These are phyloP conservation scores for Trametes cingulata DNA, from an alignment of 768 basidiomycete species.

Conservation along the genomic window DNA sequence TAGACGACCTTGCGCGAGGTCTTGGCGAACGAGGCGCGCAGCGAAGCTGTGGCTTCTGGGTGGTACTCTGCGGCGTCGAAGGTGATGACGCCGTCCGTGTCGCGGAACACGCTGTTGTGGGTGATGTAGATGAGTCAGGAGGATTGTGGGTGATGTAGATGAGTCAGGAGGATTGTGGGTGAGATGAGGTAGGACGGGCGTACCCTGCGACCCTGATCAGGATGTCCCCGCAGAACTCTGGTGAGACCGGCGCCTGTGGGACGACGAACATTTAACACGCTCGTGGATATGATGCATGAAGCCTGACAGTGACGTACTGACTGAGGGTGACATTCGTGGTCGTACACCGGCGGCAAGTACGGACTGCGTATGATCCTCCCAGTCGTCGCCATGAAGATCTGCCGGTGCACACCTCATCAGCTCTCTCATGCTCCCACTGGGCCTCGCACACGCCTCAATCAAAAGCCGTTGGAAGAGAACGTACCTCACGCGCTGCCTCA, in stretches of 20 bases:
- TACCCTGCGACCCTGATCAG: not conserved
- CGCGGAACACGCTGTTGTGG: not conserved
- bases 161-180: not conserved
- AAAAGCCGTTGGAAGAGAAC: not conserved
- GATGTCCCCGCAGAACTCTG: not conserved
- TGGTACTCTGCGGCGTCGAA: slow-evolving; percentile 16
- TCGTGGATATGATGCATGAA: too few species aligned
- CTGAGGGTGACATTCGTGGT: slow-evolving; percentile 23
- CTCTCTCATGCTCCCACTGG: too few species aligned
- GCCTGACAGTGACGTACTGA: slow-evolving; percentile 16
- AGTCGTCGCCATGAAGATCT: not conserved
- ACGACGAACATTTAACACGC: too few species aligned
- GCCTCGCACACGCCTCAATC: not conserved
- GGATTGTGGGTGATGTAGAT: not conserved
- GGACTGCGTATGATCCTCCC: slow-evolving; percentile 12
- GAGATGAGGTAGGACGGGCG: not conserved
- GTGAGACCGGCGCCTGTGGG: not conserved
- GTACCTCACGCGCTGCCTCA: not conserved
- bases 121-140: not conserved
- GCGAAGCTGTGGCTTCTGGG: not conserved
- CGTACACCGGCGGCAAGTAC: slow-evolving; percentile 24
- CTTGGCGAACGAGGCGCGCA: slow-evolving; percentile 3
- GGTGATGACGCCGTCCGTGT: slow-evolving; percentile 2
- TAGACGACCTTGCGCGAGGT: slow-evolving; percentile 11
- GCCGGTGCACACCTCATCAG: not conserved